Base-by-base conservation (phyloP, 225 moss, liverwort and hornwort species). In the Physcomitrellopsis africana region DNA sequence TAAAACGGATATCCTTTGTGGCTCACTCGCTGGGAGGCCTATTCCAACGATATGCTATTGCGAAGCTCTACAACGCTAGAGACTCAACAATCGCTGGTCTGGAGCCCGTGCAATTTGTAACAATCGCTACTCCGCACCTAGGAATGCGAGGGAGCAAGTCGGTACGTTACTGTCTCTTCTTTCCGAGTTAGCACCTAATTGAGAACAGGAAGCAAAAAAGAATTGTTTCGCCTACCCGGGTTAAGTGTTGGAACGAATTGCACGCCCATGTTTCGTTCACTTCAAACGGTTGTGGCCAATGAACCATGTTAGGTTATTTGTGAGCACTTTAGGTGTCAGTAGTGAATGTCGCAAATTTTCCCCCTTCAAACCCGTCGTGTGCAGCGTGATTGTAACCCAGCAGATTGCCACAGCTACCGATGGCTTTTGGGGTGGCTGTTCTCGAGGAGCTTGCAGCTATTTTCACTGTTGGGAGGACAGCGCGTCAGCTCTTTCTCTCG, bases 11-110 rank as follows among this genome's bases (percentile, higher is more conserved):
- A 57, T 94, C 94, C 0, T 92, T 94, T 74, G 86, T 96, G 75
- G 91, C 87, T 22, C 96, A 96, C 63, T 96, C 96, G 9, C 86
- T 96, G 22, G 96, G 96, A 54, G 96, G 94, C 9, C 88, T 96
- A 27, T 94, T 96, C 72, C 87, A 89, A 19, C 84, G 94, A 15
- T 90, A 94, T 62, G 96, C 94, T 15, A 83, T 96, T 24, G 84
- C 89, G 63, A 68, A 70, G 26, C 79, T 94, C 51, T 91, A 81
- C 75, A 69, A 77, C 62, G 64, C 84, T 51, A n/a, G 63, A 5
- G 70, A 65, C 48, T 78, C 75, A 43, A 89, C 87, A 3, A 85
- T 96, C 7, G 94, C 94, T 63, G 91, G 96, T 27, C 58, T 96
- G 23, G 86, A 96, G 61, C 94, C 94, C 41, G 52, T 87, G 63